Evolutionary conservation across 257 asterid genomes (phyloP).

Genomic region (Solanum ahanhuiri): DNA sequence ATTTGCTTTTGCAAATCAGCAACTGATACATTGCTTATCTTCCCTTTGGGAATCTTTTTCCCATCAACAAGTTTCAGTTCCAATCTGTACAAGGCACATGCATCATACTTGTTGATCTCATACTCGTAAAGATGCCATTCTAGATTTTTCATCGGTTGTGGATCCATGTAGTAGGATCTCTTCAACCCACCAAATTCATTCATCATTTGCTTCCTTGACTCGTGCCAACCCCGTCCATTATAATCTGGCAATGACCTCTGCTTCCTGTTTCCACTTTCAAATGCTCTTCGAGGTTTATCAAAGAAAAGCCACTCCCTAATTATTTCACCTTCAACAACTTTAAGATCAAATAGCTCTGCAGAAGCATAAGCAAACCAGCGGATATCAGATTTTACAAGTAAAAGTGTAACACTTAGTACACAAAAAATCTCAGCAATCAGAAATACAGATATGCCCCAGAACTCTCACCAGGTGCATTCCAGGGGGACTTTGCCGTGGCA

Average conservation of each 20-base stretch:
- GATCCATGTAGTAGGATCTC: conserved; percentile 99
- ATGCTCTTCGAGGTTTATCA: conserved; percentile 96
- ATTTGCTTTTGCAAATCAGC: conserved; percentile 91
- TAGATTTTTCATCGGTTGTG: conserved; percentile 75
- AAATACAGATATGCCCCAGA: background rate
- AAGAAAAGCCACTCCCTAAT: conserved; percentile 98
- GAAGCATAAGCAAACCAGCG: background rate
- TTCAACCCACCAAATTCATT: conserved; percentile 80
- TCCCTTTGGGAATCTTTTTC: conserved; percentile 74
- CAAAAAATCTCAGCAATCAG: background rate
- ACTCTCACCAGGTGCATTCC: conserved; percentile 88
- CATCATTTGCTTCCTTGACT: conserved; percentile 88
- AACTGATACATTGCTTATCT: conserved; percentile 48
- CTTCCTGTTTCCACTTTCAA: conserved; percentile 96
- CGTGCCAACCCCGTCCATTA: conserved; percentile 98
- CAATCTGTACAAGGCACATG: conserved; percentile 78
- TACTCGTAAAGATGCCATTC: conserved; percentile 97
- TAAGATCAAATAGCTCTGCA: conserved; percentile 84
- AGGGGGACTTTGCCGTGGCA: conserved; percentile 95
- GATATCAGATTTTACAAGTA: background rate
- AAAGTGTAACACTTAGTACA: background rate
- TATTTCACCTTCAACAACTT: conserved; percentile 67
- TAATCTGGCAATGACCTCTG: conserved; percentile 97
- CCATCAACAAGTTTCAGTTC: conserved; percentile 54
- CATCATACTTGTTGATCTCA: conserved; percentile 55